Evolutionary conservation across 1,284 basidiomycete species (phyloP).

Genomic region (Cutaneotrichosporon sp.): DNA sequence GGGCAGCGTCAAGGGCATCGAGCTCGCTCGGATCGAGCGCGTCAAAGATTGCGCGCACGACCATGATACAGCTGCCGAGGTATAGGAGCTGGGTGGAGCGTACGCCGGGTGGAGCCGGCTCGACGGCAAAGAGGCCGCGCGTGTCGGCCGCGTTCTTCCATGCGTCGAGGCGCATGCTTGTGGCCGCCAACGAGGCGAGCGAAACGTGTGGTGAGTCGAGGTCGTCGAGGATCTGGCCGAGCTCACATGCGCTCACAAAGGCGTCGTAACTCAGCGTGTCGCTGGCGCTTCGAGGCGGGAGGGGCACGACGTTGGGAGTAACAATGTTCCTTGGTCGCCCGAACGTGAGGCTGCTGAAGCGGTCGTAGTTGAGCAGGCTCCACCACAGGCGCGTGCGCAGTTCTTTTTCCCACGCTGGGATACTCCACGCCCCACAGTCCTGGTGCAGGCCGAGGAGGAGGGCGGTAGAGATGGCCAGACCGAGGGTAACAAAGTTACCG

Average conservation of each 20-base stretch:
- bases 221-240: conserved; percentile 4
- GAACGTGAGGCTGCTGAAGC: conserved; percentile 9
- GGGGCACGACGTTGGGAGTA: conserved; percentile 4
- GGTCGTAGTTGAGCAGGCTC: conserved; percentile 7
- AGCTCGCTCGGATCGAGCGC: conserved; percentile 1
- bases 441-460: conserved; percentile 10
- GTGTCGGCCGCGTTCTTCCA: conserved; percentile 6
- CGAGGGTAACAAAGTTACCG: conserved; percentile 1
- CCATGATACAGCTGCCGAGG: conserved; percentile 10
- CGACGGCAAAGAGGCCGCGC: background rate
- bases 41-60: conserved; percentile 4
- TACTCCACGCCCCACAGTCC: conserved; percentile 8
- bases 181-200: background rate
- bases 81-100: conserved; percentile 7
- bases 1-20: conserved; percentile 1
- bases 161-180: conserved; percentile 6
- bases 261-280: conserved; percentile 11
- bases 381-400: conserved; percentile 9
- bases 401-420: conserved; percentile 8
- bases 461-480: conserved; percentile 4
- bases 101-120: background rate
- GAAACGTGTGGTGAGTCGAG: conserved; percentile 2
- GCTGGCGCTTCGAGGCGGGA: background rate
- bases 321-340: conserved; percentile 2
- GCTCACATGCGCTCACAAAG: conserved; percentile 7